A percentile compares a stretch with the other conserved stretches of the same genome.
phyloP scores from a whole-genome alignment of 768 basidiomycete species.

The Termitomyces sp. region DNA sequence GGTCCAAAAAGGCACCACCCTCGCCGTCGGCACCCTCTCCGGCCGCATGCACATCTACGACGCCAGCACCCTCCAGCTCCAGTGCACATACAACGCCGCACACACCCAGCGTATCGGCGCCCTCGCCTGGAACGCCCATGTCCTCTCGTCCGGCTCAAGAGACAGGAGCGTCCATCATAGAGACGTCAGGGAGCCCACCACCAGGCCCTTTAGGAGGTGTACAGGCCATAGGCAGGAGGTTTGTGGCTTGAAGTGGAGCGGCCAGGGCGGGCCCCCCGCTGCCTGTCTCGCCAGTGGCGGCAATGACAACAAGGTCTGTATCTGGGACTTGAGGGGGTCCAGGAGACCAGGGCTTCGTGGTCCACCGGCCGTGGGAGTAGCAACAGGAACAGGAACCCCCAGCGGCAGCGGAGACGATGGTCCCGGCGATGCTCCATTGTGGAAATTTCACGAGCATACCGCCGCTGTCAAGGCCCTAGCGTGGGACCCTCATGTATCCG shows the following conservation, averaged over 20 bases:
- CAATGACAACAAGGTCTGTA: constrained; percentile 98
- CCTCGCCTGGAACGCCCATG: constrained; percentile 87
- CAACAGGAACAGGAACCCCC: neutral
- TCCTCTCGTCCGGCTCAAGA: constrained; percentile 86
- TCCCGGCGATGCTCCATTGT: constrained; percentile 62
- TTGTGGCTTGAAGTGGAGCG: constrained; percentile 90
- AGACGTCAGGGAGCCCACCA: constrained; percentile 73
- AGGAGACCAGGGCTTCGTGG: constrained; percentile 16
- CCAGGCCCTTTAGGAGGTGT: constrained; percentile 64
- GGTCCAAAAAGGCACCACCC: constrained; percentile 88
- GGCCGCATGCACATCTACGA: constrained; percentile 94
- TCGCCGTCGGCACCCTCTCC: constrained; percentile 90
- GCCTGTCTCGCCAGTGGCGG: constrained; percentile 87
- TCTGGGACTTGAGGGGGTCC: constrained; percentile 82
- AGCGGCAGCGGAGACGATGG: constrained; percentile 18
- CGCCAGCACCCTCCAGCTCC: constrained; percentile 64
- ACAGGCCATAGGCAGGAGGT: constrained; percentile 88
- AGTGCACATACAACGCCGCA: constrained; percentile 79
- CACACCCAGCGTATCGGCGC: constrained; percentile 90
- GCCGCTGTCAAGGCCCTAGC: constrained; percentile 98
- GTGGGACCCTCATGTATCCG: constrained; percentile 94
- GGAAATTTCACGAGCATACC: constrained; percentile 94
- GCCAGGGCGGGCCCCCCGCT: constrained; percentile 21
- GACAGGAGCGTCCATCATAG: constrained; percentile 90
- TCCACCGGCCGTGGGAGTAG: neutral